Evolutionary conservation across 2,329 filamentous ascomycete species (phyloP).

Genomic region (Lasiodiplodia theobromae): DNA sequence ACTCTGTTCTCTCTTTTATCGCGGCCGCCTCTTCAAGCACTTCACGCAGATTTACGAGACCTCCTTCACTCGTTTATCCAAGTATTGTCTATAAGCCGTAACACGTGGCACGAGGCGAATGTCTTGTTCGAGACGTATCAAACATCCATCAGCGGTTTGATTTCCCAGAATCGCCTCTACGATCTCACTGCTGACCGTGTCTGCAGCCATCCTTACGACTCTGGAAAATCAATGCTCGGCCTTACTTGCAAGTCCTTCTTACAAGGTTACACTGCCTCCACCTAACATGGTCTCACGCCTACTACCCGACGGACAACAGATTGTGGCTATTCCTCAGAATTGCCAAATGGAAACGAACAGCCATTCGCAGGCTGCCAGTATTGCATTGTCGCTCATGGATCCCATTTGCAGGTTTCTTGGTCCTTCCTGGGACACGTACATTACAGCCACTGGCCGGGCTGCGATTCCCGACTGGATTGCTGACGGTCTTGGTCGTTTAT

Average conservation of each 20-base stretch:
- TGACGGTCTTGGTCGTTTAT: constrained; percentile 15
- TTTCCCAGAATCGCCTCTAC: not conserved
- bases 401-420: constrained; percentile 1
- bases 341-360: constrained; percentile 44
- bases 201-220: constrained; percentile 54
- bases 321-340: constrained; percentile 51
- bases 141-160: constrained; percentile 51
- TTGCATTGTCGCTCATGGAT: constrained; percentile 34
- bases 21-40: constrained; percentile 47
- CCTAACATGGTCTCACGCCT: constrained; percentile 47
- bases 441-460: not conserved
- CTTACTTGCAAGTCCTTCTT: constrained; percentile 31
- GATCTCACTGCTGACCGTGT: not conserved
- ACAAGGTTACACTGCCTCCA: constrained; percentile 48
- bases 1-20: constrained; percentile 59
- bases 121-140: constrained; percentile 47
- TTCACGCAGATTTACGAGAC: constrained; percentile 48
- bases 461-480: constrained; percentile 3
- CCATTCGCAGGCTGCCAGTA: constrained; percentile 37
- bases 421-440: not conserved
- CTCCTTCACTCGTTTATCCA: constrained; percentile 48
- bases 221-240: constrained; percentile 46
- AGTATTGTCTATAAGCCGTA: constrained; percentile 44
- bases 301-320: constrained; percentile 48
- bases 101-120: constrained; percentile 45